Base-by-base conservation (phyloP, 345 rosid genomes). In the Eutrema japonicum region DNA sequence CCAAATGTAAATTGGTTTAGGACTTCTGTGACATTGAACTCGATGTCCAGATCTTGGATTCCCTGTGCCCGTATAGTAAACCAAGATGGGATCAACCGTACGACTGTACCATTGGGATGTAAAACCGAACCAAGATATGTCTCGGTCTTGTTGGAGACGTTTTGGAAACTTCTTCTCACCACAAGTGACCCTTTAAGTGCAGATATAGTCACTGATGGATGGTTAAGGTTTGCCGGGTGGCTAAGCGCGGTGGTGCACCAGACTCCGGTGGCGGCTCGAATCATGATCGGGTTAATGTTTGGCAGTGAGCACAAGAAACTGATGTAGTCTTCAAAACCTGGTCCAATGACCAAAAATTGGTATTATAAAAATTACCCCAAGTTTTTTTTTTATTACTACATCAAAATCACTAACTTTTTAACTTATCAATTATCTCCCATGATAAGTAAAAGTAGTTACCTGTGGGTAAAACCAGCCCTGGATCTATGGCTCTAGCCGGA, bases 291-390 rank as follows among this genome's bases (percentile, higher is more conserved):
- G 66, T 74, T 70, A 1, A 85, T 65, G 22, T 72, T 70, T 16
- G 98, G 89, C 47, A 87, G 36, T 33, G 97, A 89, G 66, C 96
- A 90, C 76, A 93, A 69, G 82, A 93, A 90, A 49, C 70, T 81
- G 66, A 85, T 78, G 79, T 87, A 86, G 64, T 90, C 96, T 51
- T 85, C 80, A 55, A 84, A 90, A 62, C 66, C 92, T 89, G 84
- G 66, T 68, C 73, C 49, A 37, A 38, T 8, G 14, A 38, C 10
- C 46, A 66, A 12, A 27, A 10, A 49, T 33, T 16, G 8, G 18
- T 40, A 48, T 13, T 33, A 26, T 14, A 22, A 13, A 32, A 48
- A 29, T 3, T 38, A 55, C 6, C 22, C 6, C 22, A 48, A 32
- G 0, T 4, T 55, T 45, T 37, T 38, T 38, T 10, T 32, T 63